Conservation (phyloP, 2,329 filamentous ascomycete species). For the Fusarium bulbicola region DNA sequence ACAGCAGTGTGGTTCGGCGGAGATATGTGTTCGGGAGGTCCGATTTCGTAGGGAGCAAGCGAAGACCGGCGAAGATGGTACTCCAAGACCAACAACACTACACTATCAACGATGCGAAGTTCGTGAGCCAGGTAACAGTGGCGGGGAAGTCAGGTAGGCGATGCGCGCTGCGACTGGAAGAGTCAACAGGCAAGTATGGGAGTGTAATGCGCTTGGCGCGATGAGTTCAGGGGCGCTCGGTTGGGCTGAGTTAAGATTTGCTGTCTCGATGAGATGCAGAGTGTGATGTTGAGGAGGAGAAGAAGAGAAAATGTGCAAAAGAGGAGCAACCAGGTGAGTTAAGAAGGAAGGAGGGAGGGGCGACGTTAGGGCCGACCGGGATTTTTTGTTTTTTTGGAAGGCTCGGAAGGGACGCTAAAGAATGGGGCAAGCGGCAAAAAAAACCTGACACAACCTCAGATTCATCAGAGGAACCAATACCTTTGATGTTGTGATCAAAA, state of each 20-base stretch:
- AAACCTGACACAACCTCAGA: conserved; percentile 3
- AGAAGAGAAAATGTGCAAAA: conserved; percentile 26
- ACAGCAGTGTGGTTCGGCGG: conserved; percentile 63
- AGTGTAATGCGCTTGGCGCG: conserved; percentile 35
- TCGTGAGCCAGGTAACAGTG: conserved; percentile 7
- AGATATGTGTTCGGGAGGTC: conserved; percentile 44
- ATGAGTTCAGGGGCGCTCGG: conserved; percentile 19
- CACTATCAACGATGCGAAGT: conserved; percentile 20
- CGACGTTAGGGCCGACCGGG: conserved; percentile 42
- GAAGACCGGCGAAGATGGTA: conserved; percentile 21
- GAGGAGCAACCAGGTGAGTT: conserved; percentile 35
- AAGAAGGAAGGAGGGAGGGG: conserved; percentile 37
- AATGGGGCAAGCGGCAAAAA: conserved; percentile 39
- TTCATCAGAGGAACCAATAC: neutral
- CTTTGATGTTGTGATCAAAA: neutral
- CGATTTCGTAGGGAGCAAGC: conserved; percentile 31
- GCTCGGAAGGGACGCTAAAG: conserved; percentile 12
- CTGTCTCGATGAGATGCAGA: conserved; percentile 42
- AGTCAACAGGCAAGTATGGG: conserved; percentile 40
- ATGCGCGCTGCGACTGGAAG: conserved; percentile 41
- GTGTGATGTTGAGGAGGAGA: conserved; percentile 32
- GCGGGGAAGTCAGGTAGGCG: conserved; percentile 14
- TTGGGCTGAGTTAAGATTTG: conserved; percentile 5
- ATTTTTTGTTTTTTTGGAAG: conserved; percentile 34
- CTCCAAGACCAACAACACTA: conserved; percentile 28